A percentile compares a stretch with the other conserved stretches of the same genome.
These are phyloP conservation scores for Mycena alexandri DNA, from an alignment of 768 basidiomycete species.

Conservation along the genomic window DNA sequence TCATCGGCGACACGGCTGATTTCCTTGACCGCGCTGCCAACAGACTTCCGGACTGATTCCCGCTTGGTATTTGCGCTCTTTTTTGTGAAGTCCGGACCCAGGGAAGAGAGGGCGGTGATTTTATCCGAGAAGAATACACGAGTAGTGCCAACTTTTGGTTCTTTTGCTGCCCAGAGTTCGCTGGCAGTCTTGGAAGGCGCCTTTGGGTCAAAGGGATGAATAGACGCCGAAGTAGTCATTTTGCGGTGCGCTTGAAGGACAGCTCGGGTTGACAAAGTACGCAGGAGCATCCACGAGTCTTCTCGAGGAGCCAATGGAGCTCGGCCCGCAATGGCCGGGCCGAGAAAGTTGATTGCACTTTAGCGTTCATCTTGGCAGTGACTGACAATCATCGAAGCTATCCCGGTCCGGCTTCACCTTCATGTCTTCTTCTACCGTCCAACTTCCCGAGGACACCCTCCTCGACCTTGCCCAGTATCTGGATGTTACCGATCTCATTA, in stretches of 20 bases:
- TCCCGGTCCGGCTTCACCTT: too few species aligned
- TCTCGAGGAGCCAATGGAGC: too few species aligned
- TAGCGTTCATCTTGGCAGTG: too few species aligned
- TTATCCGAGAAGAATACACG: constrained; percentile 68
- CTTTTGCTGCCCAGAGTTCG: constrained; percentile 68
- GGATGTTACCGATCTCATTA: not conserved
- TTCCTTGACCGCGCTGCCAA: constrained; percentile 80
- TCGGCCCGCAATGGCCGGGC: too few species aligned
- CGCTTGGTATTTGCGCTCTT: constrained; percentile 63
- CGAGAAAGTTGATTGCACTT: too few species aligned
- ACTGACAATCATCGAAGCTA: too few species aligned
- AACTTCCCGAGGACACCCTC: not conserved
- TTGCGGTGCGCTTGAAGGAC: constrained; percentile 35
- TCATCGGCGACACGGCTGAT: constrained; percentile 70
- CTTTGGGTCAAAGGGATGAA: constrained; percentile 70
- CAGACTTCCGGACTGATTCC: constrained; percentile 78
- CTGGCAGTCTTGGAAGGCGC: constrained; percentile 46
- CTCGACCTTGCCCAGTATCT: not conserved
- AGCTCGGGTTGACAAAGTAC: not conserved
- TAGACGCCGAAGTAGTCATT: constrained; percentile 68
- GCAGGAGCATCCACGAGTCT: constrained; percentile 22
- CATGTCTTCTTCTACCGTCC: too few species aligned
- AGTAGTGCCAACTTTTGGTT: constrained; percentile 71
- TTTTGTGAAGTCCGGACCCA: constrained; percentile 65
- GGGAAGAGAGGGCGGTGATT: constrained; percentile 68